Evolutionary conservation across 2,329 filamentous ascomycete genomes (phyloP), one percentile per base, ranked within the genome.

Genomic region (Aspergillus floridensis): DNA sequence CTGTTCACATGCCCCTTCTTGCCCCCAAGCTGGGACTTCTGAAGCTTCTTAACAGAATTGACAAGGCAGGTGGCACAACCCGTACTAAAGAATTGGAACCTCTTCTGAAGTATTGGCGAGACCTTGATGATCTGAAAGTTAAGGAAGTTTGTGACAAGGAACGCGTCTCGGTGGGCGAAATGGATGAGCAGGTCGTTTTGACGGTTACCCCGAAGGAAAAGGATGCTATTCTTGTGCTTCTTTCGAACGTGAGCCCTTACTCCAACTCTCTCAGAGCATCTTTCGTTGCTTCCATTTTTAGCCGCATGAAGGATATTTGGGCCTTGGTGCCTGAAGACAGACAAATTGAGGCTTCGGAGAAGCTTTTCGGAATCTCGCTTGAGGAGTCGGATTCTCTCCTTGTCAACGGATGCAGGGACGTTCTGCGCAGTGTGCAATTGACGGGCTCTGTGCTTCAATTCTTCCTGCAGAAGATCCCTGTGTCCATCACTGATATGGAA

Each of bases 81-180:
- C 88, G 92, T 58, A 90, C 87, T 1, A 87, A 89, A 64, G 81
- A 89, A 22, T 78, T 98, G n/a, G 77, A 93, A n/a, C 91, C 92
- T 1, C 76, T 89, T 3, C 79, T 96, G 32, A 81, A 85, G 58
- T 81, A 82, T 70, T 96, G 92, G 91, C 81, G 86, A 26, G 74
- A 77, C 8, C 72, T 90, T 22, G 75, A 77, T 11, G 77, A 80
- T 10, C 74, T 78, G 1, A 80, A 88, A 26, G 83, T 84, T 0
- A 68, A 77, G 7, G 74, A 79, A 6, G 76, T 81, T 12, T 88
- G 83, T 56, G 66, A 73, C 29, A 71, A 72, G 22, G 82, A 86
- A 68, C 75, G 78, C 35, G 61, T 88, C 14, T 74, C 80, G 21
- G 62, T 77, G 3, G 61, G 72, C 8, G 79, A 82, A 14, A 72